Percentiles rank a stretch among this genome's conserved stretches.
phyloP scores from a whole-genome alignment of 352 stramenopile genomes.

The Phytophthora meadii region DNA sequence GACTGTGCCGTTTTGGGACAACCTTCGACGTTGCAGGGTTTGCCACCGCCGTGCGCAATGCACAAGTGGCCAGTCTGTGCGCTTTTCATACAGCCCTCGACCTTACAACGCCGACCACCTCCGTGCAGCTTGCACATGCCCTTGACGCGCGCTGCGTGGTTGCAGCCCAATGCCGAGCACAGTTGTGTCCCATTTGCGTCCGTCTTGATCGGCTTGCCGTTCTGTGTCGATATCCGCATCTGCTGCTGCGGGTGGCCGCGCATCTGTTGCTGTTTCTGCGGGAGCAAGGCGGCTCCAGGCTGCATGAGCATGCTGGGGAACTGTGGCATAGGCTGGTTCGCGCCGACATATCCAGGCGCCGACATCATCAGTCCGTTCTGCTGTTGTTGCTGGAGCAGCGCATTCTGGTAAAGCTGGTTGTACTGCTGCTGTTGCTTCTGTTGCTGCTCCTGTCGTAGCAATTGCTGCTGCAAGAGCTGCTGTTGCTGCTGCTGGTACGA shows the following conservation, averaged over 20 bases:
- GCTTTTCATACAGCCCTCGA: constrained; percentile 90
- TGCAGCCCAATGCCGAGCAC: constrained; percentile 81
- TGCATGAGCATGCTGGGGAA: constrained; percentile 75
- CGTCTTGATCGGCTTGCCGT: constrained; percentile 62
- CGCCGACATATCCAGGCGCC: constrained; percentile 32
- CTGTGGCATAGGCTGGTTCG: constrained; percentile 49
- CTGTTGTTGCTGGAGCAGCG: constrained; percentile 49
- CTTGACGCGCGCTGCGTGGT: constrained; percentile 79
- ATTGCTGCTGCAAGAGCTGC: constrained; percentile 60
- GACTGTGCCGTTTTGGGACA: constrained; percentile 89
- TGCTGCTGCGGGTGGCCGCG: constrained; percentile 39
- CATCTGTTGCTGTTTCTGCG: constrained; percentile 54
- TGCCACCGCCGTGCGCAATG: constrained; percentile 86
- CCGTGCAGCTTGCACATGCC: constrained; percentile 90
- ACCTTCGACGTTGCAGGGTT: constrained; percentile 85
- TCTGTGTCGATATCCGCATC: constrained; percentile 53
- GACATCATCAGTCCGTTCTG: constrained; percentile 59
- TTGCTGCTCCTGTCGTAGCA: constrained; percentile 63
- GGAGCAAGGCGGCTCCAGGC: constrained; percentile 43
- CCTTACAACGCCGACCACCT: constrained; percentile 81
- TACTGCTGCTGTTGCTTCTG: constrained; percentile 66
- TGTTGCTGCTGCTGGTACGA: constrained; percentile 52
- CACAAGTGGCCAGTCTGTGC: constrained; percentile 86
- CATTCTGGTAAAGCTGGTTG: constrained; percentile 66
- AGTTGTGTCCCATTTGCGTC: constrained; percentile 67